These are phyloP conservation scores for Malassezia obtusa DNA, from an alignment of 1,284 basidiomycete species.

Conservation along the genomic window DNA sequence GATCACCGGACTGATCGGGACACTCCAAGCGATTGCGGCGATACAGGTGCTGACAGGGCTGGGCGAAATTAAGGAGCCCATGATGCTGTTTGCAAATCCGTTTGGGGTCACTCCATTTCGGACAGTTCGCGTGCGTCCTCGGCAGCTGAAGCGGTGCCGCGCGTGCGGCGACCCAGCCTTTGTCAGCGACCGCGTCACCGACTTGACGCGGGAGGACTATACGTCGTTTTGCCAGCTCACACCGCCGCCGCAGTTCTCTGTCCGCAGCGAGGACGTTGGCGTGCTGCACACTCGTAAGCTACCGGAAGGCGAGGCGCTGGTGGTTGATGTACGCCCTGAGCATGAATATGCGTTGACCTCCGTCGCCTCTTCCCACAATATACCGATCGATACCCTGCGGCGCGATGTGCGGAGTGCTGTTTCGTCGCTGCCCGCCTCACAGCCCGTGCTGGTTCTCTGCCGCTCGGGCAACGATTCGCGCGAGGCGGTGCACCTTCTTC, in stretches of 20 bases:
- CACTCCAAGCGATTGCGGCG: constrained; percentile 78
- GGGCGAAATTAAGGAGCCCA: constrained; percentile 50
- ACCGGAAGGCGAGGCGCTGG: neutral
- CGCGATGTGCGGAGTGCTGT: neutral
- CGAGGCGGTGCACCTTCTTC: constrained; percentile 9
- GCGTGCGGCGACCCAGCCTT: constrained; percentile 31
- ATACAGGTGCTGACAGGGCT: constrained; percentile 55
- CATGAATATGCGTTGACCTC: constrained; percentile 11
- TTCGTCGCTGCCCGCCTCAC: neutral
- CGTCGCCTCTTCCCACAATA: neutral
- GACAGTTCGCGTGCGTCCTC: constrained; percentile 62
- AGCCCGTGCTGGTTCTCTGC: constrained; percentile 8
- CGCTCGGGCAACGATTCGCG: constrained; percentile 15
- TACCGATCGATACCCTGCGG: constrained; percentile 7
- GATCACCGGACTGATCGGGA: constrained; percentile 82
- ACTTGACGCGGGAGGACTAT: constrained; percentile 37
- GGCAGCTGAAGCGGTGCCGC: constrained; percentile 28
- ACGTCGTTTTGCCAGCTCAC: constrained; percentile 30
- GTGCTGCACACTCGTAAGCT: neutral
- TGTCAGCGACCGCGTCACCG: constrained; percentile 18
- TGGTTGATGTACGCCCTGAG: constrained; percentile 13
- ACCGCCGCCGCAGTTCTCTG: constrained; percentile 43
- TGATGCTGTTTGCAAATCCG: constrained; percentile 64
- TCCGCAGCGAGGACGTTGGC: constrained; percentile 1
- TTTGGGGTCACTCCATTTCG: constrained; percentile 65